Evolutionary conservation across 192 early-diverging fungal genomes (phyloP), one percentile per base, ranked within the genome.

Genomic region (Coemansia sp.): DNA sequence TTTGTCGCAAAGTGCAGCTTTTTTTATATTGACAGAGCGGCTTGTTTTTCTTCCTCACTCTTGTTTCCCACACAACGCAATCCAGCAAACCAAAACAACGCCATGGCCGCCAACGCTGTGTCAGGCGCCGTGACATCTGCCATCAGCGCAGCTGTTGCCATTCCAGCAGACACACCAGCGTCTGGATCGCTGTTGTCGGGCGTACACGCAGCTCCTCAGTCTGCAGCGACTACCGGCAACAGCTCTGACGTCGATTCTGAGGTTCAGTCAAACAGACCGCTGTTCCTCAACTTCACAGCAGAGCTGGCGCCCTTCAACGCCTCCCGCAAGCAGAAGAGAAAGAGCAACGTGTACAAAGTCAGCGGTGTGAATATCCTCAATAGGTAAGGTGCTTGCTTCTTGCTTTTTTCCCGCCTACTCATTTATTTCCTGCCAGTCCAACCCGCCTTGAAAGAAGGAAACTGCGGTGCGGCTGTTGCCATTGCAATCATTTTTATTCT

Each of bases 331-430:
- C 74, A 71, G 38, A 84, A 86, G 70, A 68, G 57, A 22, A 82
- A 79, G 58, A 54, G 61, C 40, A 75, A 79, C 64, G 78, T 84
- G 40, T 89, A 89, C 74, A 80, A 84, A 67, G 85, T 91, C 20
- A 88, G 86, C 72, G 90, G 90, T 7, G 86, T 91, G 48, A 91
- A 91, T 61, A 90, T 91, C 62, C 84, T 91, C 63, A 91, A 91
- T 72, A 67, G 73, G 72, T 74, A 74, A 60, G 25, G 25, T 25
- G 25, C 25, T 25, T 25, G 25, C 25, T 25, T 25, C 25, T 25
- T 25, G 2, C 25, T 25, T 25, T 25, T 25, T 25, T 25, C 25
- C 25, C 25, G 2, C 1, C 1, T 25, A 25, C 2, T 25, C 25
- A 25, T 25, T 25, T 25, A 25, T 25, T 25, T 25, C 2, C 25